Evolutionary conservation across 495 filamentous ascomycete species (phyloP).

Genomic region (Aspergillus mulundensis): DNA sequence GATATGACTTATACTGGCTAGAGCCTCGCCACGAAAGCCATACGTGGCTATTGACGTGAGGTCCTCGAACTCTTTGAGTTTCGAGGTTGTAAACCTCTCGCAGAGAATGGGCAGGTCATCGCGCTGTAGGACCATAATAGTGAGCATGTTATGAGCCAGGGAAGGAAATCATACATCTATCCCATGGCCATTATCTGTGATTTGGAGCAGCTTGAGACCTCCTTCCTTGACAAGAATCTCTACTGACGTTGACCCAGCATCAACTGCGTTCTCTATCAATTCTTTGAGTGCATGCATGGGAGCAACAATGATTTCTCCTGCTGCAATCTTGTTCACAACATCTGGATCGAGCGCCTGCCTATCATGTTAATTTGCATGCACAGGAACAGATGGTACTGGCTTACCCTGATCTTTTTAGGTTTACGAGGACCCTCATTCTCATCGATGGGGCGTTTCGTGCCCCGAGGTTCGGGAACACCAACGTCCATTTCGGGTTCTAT

Average conservation of each 20-base stretch:
- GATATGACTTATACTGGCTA: slow-evolving; percentile 98
- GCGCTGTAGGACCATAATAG: slow-evolving; percentile 46
- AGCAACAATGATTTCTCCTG: slow-evolving; percentile 98
- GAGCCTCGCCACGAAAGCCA: slow-evolving; percentile 93
- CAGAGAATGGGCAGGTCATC: slow-evolving; percentile 93
- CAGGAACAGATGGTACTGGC: background rate
- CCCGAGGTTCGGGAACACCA: slow-evolving; percentile 41
- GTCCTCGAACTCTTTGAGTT: slow-evolving; percentile 93
- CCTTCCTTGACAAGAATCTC: slow-evolving; percentile 95
- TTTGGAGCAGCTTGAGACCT: slow-evolving; percentile 93
- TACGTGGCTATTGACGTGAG: slow-evolving; percentile 89
- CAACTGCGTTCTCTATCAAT: slow-evolving; percentile 95
- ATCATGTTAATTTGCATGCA: background rate
- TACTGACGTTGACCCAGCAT: slow-evolving; percentile 87
- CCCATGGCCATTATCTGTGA: slow-evolving; percentile 96
- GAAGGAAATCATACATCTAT: slow-evolving; percentile 66
- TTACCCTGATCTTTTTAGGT: slow-evolving; percentile 66
- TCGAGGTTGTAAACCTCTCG: slow-evolving; percentile 96
- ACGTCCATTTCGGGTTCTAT: slow-evolving; percentile 36
- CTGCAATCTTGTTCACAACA: slow-evolving; percentile 98
- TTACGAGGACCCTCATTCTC: slow-evolving; percentile 35
- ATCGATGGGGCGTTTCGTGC: slow-evolving; percentile 62
- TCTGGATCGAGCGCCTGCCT: slow-evolving; percentile 80
- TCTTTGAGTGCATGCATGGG: slow-evolving; percentile 97
- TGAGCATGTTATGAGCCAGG: background rate